Percentiles rank a stretch among this genome's conserved stretches.
Evolutionary conservation across 108 stramenopile genomes (phyloP).

Genomic region (Phaeodactylum tricornutum): DNA sequence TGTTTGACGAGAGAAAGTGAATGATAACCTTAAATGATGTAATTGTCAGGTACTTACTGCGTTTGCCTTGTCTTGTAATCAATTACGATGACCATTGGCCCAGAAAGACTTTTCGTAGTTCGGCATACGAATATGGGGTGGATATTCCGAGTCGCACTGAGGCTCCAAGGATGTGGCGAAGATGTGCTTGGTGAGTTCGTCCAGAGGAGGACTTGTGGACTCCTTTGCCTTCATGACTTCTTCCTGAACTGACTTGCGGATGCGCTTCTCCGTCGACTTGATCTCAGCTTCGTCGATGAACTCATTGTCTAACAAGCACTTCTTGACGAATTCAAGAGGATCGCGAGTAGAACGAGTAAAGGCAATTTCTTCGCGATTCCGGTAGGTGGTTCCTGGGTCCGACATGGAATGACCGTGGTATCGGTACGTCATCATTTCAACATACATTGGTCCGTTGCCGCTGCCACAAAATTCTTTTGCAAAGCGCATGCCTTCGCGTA

Average conservation of each 20-base stretch:
- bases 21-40: too few species aligned
- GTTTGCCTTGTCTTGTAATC: not conserved
- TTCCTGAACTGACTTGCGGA: constrained; percentile 88
- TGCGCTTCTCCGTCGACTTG: constrained; percentile 93
- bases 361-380: constrained; percentile 98
- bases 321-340: constrained; percentile 96
- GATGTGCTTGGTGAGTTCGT: constrained; percentile 48
- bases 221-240: constrained; percentile 85
- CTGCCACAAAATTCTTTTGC: constrained; percentile 87
- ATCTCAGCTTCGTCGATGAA: constrained; percentile 88
- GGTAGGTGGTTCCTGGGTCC: constrained; percentile 99
- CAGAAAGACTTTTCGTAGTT: constrained; percentile 64
- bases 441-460: constrained; percentile 98
- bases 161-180: constrained; percentile 49
- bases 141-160: constrained; percentile 46
- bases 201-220: constrained; percentile 34
- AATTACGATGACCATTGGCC: constrained; percentile 4
- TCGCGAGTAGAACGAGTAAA: constrained; percentile 93
- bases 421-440: constrained; percentile 98
- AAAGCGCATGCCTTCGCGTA: constrained; percentile 93
- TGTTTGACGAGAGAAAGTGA: too few species aligned
- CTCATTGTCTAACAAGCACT: constrained; percentile 82
- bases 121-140: constrained; percentile 80
- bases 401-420: constrained; percentile 99
- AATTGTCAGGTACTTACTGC: too few species aligned